phyloP scores from a whole-genome alignment of 164 flowering plant species.

The Annona cherimola region DNA sequence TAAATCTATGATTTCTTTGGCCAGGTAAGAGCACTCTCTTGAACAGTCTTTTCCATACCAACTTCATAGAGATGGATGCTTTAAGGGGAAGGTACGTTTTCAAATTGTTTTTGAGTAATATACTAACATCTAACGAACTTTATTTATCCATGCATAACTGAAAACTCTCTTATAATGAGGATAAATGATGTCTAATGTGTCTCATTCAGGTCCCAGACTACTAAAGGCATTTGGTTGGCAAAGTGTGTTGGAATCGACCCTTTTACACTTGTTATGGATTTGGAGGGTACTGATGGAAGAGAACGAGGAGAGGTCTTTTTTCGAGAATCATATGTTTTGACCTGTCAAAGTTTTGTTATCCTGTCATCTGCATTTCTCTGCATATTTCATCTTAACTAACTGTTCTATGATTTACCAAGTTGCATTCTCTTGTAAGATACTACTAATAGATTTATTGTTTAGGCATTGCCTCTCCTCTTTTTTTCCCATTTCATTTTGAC shows the following conservation, averaged over 20 bases:
- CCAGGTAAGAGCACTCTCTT: slow-evolving; percentile 93
- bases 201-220: slow-evolving; percentile 76
- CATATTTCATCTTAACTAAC: neutral
- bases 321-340: neutral
- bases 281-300: slow-evolving; percentile 99
- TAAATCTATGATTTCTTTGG: neutral
- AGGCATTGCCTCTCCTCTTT: neutral
- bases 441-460: neutral
- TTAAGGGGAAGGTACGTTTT: slow-evolving; percentile 73
- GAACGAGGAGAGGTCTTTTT: slow-evolving; percentile 87
- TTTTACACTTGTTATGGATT: slow-evolving; percentile 88
- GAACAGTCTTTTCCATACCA: slow-evolving; percentile 76
- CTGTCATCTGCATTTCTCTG: neutral
- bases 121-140: neutral
- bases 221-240: slow-evolving; percentile 97
- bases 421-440: neutral
- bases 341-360: neutral
- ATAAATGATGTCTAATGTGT: neutral
- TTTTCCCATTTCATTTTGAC: neutral
- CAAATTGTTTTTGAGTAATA: neutral
- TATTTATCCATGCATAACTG: neutral
- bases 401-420: neutral
- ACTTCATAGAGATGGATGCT: slow-evolving; percentile 97
- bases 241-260: slow-evolving; percentile 83
- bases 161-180: neutral